phyloP scores from a whole-genome alignment of 345 rosid species.

The Anastatica hierochuntica region DNA sequence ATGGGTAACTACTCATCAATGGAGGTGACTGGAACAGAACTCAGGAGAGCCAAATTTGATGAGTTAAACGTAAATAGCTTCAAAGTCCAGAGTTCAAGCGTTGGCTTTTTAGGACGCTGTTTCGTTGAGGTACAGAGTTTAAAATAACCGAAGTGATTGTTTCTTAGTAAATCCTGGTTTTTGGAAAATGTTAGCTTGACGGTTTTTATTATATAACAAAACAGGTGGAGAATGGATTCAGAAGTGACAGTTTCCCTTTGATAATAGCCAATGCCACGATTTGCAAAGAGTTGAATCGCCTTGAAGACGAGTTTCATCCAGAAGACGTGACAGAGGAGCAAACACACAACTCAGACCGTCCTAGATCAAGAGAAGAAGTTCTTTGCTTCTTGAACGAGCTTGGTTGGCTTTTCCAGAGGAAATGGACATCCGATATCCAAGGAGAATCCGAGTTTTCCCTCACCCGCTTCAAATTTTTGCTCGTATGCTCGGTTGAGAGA shows the following conservation, averaged over 20 bases:
- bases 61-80: constrained; percentile 43
- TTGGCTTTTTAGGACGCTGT: constrained; percentile 50
- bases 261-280: constrained; percentile 64
- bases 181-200: not conserved
- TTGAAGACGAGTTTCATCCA: constrained; percentile 52
- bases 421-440: constrained; percentile 8
- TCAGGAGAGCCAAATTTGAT: constrained; percentile 31
- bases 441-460: constrained; percentile 37
- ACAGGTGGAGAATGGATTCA: constrained; percentile 84
- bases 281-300: constrained; percentile 66
- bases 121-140: constrained; percentile 58
- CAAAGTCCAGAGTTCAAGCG: constrained; percentile 28
- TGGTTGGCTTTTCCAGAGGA: constrained; percentile 82
- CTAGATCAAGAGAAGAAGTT: constrained; percentile 54
- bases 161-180: not conserved
- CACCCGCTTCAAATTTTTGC: constrained; percentile 57
- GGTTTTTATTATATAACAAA: not conserved
- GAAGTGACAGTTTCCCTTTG: constrained; percentile 70
- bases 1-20: constrained; percentile 52
- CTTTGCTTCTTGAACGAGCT: constrained; percentile 77
- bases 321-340: constrained; percentile 38
- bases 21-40: constrained; percentile 30
- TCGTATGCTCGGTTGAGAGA: constrained; percentile 65
- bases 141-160: not conserved
- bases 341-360: constrained; percentile 27